Base-by-base conservation (phyloP, 2,329 filamentous ascomycete species). In the Verticillium albo-atrum region DNA sequence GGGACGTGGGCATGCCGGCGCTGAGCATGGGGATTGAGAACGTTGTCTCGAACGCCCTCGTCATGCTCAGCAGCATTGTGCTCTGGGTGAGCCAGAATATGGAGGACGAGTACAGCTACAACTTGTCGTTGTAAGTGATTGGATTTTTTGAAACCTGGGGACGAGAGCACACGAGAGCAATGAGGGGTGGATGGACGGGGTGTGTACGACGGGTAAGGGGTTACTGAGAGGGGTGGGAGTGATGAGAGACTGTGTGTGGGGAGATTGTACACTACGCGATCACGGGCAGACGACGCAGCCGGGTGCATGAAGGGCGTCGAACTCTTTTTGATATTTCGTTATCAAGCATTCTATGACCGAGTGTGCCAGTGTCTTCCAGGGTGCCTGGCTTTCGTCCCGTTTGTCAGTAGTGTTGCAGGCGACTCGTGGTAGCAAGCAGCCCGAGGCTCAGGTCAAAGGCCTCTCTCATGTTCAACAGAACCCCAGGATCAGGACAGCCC, bases 81-180 rank as follows among this genome's bases (percentile, higher is more conserved):
- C 79, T 89, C 50, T 89, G 86, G 86, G 74, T 89, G 58, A 86
- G 82, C 74, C 86, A 89, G 78, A 89, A 89, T 68, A 88, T 89
- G 83, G 86, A 89, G 76, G 86, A 89, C 68, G 86, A 89, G 73
- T 89, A 89, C 67, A 82, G 85, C 54, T 89, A 89, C 73, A 89
- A 88, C 71, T 73, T 89, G 65, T 80, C 85, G 61, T 77, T 89
- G 63, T 87, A 71, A 74, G 59, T 51, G 28, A 15, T 28, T 26
- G 6, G n/a, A n/a, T n/a, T n/a, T n/a, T n/a, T n/a, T n/a, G n/a
- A n/a, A n/a, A n/a, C 4, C 20, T 14, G 47, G 47, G 3, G n/a
- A 51, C n/a, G 23, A 14, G n/a, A n/a, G n/a, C n/a, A n/a, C n/a
- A 51, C 25, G 47, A n/a, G n/a, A 7, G n/a, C 7, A n/a, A 17